Evolutionary conservation across 345 rosid species (phyloP).

Genomic region (Linum tenue): DNA sequence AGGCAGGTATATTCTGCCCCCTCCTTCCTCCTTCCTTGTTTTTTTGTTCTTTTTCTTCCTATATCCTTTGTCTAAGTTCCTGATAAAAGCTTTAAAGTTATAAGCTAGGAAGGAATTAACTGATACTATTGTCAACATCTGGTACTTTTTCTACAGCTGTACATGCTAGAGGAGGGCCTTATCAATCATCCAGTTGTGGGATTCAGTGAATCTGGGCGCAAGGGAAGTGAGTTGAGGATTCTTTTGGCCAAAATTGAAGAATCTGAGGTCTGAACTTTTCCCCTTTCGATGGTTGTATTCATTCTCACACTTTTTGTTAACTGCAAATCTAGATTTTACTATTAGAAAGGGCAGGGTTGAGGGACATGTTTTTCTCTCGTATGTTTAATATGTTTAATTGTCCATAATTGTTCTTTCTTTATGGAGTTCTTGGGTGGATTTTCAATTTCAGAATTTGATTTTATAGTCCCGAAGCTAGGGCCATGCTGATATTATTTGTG

Average conservation of each 20-base stretch:
- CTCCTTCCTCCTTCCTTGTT: neutral
- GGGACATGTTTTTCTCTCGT: no score
- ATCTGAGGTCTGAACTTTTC: constrained; percentile 55
- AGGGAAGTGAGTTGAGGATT: constrained; percentile 64
- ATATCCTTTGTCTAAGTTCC: constrained; percentile 5
- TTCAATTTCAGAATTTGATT: no score
- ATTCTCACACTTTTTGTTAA: neutral
- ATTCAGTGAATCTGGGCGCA: constrained; percentile 84
- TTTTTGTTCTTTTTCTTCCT: constrained; percentile 3
- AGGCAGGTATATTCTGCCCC: constrained; percentile 71
- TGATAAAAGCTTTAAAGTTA: neutral
- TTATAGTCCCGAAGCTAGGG: no score
- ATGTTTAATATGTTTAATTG: no score
- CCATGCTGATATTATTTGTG: no score
- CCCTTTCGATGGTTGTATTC: neutral
- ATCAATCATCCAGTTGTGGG: constrained; percentile 84
- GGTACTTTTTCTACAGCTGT: constrained; percentile 45
- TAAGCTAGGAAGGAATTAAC: neutral
- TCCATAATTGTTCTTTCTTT: no score
- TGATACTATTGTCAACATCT: constrained; percentile 9
- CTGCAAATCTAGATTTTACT: neutral
- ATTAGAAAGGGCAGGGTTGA: no score
- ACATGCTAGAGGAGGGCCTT: constrained; percentile 94
- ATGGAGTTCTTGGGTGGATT: no score
- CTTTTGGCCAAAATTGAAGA: constrained; percentile 90